These are phyloP conservation scores for Aureobasidium zeae DNA, from an alignment of 2,329 filamentous ascomycete genomes.

Conservation along the genomic window DNA sequence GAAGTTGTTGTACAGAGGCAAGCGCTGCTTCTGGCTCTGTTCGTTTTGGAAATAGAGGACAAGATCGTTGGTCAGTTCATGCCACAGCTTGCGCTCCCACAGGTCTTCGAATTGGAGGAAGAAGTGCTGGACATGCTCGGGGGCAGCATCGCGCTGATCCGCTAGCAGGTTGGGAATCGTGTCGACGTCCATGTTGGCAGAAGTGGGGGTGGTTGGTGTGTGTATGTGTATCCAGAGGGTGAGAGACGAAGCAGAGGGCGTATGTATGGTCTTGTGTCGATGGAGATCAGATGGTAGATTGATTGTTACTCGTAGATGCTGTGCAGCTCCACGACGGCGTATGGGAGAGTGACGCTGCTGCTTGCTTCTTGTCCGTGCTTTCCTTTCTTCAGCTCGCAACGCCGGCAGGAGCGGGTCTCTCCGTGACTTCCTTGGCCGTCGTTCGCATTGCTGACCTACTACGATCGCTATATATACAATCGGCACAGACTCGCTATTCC, in stretches of 20 bases:
- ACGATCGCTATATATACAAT: conserved; percentile 5
- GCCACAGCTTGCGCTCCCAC: conserved; percentile 99
- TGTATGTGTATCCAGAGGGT: not conserved
- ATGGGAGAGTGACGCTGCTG: not conserved
- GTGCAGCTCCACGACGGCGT: not conserved
- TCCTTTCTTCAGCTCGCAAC: not conserved
- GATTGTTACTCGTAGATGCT: not conserved
- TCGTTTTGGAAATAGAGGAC: conserved; percentile 79
- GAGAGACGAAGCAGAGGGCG: too few relatives aligned
- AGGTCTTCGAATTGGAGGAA: conserved; percentile 90
- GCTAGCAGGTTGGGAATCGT: conserved; percentile 85
- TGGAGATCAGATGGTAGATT: not conserved
- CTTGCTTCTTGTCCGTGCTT: not conserved
- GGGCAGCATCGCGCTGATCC: conserved; percentile 78
- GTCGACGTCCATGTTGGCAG: conserved; percentile 63
- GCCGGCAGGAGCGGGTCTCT: not conserved
- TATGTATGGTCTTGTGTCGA: not conserved
- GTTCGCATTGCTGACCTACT: conserved; percentile 15
- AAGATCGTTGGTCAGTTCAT: conserved; percentile 87
- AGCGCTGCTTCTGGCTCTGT: conserved; percentile 71
- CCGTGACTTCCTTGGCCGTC: conserved; percentile 11
- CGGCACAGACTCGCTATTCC: conserved; percentile 2
- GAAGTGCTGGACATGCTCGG: conserved; percentile 76
- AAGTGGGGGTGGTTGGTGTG: not conserved
- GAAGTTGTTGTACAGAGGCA: conserved; percentile 89